These are phyloP conservation scores for Prunus mongolica DNA, from an alignment of 306 rosid species.

Conservation along the genomic window DNA sequence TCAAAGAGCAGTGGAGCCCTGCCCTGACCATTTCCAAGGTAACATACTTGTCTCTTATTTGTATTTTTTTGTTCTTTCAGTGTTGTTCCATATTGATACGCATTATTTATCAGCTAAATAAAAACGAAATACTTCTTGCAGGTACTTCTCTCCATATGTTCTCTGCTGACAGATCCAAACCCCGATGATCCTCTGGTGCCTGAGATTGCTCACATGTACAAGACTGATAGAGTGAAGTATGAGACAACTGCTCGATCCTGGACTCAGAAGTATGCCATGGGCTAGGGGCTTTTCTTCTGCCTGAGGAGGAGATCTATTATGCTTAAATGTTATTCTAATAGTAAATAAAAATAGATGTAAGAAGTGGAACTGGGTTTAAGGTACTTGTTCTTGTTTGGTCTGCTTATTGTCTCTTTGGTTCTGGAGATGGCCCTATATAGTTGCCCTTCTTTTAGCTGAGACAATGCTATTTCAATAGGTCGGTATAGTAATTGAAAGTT, in stretches of 20 bases:
- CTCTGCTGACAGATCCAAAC: conserved; percentile 62
- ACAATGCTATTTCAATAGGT: not conserved
- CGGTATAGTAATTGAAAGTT: not conserved
- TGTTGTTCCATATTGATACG: not conserved
- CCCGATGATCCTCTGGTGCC: conserved; percentile 68
- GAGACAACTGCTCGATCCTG: conserved; percentile 58
- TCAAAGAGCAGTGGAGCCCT: conserved; percentile 59
- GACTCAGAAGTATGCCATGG: conserved; percentile 70
- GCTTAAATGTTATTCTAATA: conserved; percentile 13
- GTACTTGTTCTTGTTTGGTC: conserved; percentile 9
- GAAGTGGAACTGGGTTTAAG: conserved; percentile 4
- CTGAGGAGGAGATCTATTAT: not conserved
- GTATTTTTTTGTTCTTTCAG: no score
- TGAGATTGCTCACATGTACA: conserved; percentile 63
- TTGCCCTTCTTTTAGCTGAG: not conserved
- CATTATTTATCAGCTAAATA: not conserved
- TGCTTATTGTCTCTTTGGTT: not conserved
- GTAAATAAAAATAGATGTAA: conserved; percentile 43
- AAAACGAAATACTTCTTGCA: conserved; percentile 16
- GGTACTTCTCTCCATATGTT: conserved; percentile 63
- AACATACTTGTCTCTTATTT: not conserved
- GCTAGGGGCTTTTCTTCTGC: conserved; percentile 20
- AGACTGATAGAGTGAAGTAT: conserved; percentile 48
- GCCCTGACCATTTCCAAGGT: conserved; percentile 56
- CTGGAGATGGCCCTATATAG: not conserved